phyloP scores from a whole-genome alignment of 352 stramenopile species.

The Aphanomyces cochlioides region DNA sequence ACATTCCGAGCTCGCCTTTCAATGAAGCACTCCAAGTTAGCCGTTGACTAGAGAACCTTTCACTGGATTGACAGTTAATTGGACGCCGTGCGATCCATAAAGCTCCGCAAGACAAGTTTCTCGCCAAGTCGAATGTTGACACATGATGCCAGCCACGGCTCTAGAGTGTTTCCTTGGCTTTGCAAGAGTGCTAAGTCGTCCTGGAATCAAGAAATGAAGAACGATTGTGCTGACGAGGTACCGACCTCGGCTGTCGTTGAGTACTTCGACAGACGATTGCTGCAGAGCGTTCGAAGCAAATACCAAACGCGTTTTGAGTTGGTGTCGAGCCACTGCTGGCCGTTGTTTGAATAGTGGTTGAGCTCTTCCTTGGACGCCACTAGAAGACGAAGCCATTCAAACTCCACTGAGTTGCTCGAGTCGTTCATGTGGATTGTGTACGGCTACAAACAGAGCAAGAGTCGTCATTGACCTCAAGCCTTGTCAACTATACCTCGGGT shows the following conservation, averaged over 20 bases:
- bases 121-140: conserved; percentile 66
- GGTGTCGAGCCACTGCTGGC: conserved; percentile 15
- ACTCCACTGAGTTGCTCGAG: not conserved
- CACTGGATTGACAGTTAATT: too few species aligned
- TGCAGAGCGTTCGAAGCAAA: conserved; percentile 36
- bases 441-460: conserved; percentile 5
- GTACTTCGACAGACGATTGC: conserved; percentile 27
- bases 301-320: conserved; percentile 34
- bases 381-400: conserved; percentile 19
- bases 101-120: conserved; percentile 42
- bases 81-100: conserved; percentile 1
- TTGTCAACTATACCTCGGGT: not conserved
- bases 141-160: conserved; percentile 58
- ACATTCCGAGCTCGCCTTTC: too few species aligned
- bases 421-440: conserved; percentile 17
- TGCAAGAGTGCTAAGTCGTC: conserved; percentile 49
- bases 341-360: not conserved
- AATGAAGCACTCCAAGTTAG: too few species aligned
- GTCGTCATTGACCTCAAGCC: not conserved
- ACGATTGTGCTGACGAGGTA: not conserved
- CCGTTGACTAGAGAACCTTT: too few species aligned
- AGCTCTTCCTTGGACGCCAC: conserved; percentile 10
- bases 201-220: conserved; percentile 32
- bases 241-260: conserved; percentile 35
- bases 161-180: conserved; percentile 46